phyloP scores from a whole-genome alignment of 306 rosid genomes.

The Citrullus colocynthis region DNA sequence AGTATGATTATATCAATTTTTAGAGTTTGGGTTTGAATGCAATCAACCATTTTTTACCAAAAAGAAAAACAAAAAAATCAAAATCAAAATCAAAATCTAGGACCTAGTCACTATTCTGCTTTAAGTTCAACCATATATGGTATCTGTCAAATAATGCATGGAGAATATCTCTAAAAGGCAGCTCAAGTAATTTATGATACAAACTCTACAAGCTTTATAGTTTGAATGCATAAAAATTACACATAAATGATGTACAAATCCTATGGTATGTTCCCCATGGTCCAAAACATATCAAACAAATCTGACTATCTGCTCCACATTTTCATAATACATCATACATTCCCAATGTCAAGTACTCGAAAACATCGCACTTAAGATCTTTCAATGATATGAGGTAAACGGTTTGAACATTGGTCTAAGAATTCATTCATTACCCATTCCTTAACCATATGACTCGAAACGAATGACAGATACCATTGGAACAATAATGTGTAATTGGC shows the following conservation, averaged over 20 bases:
- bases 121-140: background rate
- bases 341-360: constrained; percentile 20
- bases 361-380: constrained; percentile 18
- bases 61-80: no score
- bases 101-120: background rate
- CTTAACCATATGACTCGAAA: background rate
- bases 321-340: constrained; percentile 22
- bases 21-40: no score
- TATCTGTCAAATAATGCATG: background rate
- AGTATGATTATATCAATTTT: no score
- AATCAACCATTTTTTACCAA: no score
- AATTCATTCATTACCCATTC: background rate
- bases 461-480: background rate
- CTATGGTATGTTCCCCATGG: constrained; percentile 15
- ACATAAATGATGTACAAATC: constrained; percentile 26
- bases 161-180: background rate
- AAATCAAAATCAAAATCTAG: background rate
- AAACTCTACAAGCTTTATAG: constrained; percentile 9
- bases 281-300: constrained; percentile 20
- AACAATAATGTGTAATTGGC: background rate
- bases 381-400: constrained; percentile 2
- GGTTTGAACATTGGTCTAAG: constrained; percentile 10
- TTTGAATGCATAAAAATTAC: constrained; percentile 8
- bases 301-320: constrained; percentile 15
- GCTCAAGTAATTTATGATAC: constrained; percentile 4